Base-by-base conservation (phyloP, 1,139 yeast species). In the Hansenula sp. region DNA sequence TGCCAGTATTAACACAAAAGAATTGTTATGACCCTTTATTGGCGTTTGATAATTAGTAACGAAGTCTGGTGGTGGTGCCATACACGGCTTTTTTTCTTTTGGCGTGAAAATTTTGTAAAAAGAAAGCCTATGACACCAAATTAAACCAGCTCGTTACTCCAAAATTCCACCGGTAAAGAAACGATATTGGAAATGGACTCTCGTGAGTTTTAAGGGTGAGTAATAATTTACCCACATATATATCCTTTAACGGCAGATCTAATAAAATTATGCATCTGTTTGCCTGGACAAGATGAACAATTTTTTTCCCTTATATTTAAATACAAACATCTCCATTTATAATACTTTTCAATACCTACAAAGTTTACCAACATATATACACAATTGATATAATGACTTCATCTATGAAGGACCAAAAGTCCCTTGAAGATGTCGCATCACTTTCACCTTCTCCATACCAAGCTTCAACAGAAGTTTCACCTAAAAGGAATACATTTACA, bases 401-500 rank as follows among this genome's bases (percentile, higher is more conserved):
- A 16, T 33, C 35, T 12, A 19, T 12, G 12, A 19, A 33, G 18
- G 27, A 33, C 10, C 33, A 31, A 16, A 21, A 21, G 25, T 17
- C 33, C n/a, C 13, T 31, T 8, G 35, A 32, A 13, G 34, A 33
- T 13, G 27, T 12, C 18, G 18, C 27, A 4, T 17, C 35, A 6
- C 11, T 19, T 7, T 5, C 24, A 4, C 10, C 27, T 18, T 12
- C 25, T 11, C 35, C 35, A 8, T 33, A 33, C 18, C 21, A 11
- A 4, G 16, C 16, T 5, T 33, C 35, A 11, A 33, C 35, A 11
- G 18, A 30, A 16, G 10, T 6, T 11, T 7, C 31, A 4, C 11
- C 21, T 10, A 27, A 35, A 12, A 5, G 11, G 12, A 17, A 45
- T n/a, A 27, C 41, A 12, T 45, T 47, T 36, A 42, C 34, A 31